These are phyloP conservation scores for Cylindrodendrum hubeiense DNA, from an alignment of 2,329 filamentous ascomycete genomes.

Conservation along the genomic window DNA sequence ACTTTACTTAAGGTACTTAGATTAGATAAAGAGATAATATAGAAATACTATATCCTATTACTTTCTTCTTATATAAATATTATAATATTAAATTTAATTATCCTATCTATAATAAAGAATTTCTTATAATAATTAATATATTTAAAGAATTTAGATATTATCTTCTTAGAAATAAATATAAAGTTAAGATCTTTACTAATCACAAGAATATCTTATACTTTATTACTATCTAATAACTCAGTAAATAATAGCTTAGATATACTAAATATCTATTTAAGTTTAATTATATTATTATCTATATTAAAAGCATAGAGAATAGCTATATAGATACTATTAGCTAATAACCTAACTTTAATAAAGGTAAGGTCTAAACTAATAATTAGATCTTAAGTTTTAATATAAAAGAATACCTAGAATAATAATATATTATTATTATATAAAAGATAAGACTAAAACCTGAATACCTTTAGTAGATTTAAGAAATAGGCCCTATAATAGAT, in stretches of 20 bases:
- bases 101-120: constrained; percentile 41
- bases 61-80: constrained; percentile 37
- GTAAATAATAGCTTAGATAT: constrained; percentile 27
- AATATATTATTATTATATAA: no score
- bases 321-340: constrained; percentile 12
- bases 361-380: not conserved
- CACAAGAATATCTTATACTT: constrained; percentile 40
- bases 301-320: constrained; percentile 25
- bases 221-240: constrained; percentile 29
- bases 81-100: constrained; percentile 39
- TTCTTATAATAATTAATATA: constrained; percentile 38
- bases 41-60: constrained; percentile 23
- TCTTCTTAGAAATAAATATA: constrained; percentile 25
- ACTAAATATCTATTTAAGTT: constrained; percentile 31
- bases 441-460: no score
- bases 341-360: constrained; percentile 13
- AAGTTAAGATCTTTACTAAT: constrained; percentile 37
- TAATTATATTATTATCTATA: constrained; percentile 33
- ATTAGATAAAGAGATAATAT: constrained; percentile 26
- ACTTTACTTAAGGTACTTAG: constrained; percentile 21
- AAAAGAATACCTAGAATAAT: no score
- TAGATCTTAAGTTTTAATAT: no score
- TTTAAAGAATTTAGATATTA: constrained; percentile 43
- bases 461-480: no score
- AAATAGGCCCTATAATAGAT: no score